Percentiles rank a stretch among this genome's conserved stretches.
phyloP scores from a whole-genome alignment of 2,329 filamentous ascomycete species.

The Sporothrix luriei region DNA sequence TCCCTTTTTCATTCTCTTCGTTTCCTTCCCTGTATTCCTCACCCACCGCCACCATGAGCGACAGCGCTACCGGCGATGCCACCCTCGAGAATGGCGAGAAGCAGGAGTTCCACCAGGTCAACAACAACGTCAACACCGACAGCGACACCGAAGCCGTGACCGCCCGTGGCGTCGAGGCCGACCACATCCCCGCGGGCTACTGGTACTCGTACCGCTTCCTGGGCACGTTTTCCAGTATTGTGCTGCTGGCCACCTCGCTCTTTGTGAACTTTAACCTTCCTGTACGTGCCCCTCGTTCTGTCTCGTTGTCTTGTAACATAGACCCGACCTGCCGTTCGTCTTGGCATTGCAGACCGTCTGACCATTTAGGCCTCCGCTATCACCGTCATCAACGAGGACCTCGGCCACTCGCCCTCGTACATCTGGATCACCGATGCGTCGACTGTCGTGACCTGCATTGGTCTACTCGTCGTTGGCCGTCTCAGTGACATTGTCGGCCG shows the following conservation, averaged over 20 bases:
- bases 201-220: slow-evolving; percentile 33
- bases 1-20: background rate
- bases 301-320: no score
- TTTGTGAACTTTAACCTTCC: slow-evolving; percentile 31
- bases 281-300: background rate
- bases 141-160: slow-evolving; percentile 24
- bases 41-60: slow-evolving; percentile 16
- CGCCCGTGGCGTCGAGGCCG: slow-evolving; percentile 29
- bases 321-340: background rate
- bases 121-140: background rate
- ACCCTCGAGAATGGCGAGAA: slow-evolving; percentile 25
- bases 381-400: slow-evolving; percentile 33
- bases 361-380: slow-evolving; percentile 29
- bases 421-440: slow-evolving; percentile 34
- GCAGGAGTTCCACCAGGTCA: slow-evolving; percentile 18
- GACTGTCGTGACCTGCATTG: slow-evolving; percentile 37
- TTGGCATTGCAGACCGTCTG: background rate
- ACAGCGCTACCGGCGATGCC: slow-evolving; percentile 22
- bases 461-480: slow-evolving; percentile 44
- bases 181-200: slow-evolving; percentile 32
- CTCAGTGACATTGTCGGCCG: slow-evolving; percentile 48
- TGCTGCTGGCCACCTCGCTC: slow-evolving; percentile 29
- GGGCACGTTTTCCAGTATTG: slow-evolving; percentile 28
- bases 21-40: background rate
- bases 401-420: slow-evolving; percentile 29